Evolutionary conservation across 139 green algal genomes (phyloP), one percentile per base, ranked within the genome.

Genomic region (Diplosphaera chodatii): DNA sequence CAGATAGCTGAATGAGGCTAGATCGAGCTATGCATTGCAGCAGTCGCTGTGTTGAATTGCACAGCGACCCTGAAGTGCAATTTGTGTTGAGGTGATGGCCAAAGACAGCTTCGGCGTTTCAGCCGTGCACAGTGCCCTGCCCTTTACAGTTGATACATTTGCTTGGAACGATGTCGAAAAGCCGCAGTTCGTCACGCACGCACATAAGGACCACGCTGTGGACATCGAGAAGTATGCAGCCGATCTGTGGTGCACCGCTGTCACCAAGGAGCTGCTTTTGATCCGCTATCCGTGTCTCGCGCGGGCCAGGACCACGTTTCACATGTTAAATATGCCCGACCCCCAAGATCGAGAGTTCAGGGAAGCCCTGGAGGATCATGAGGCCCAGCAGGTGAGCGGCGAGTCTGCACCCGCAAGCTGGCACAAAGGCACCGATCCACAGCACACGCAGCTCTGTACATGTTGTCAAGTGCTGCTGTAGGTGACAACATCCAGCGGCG

Each of bases 121-220:
- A 3, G 10, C 16, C 48, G 48, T 59, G 48, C 48, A 59, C 48
- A 10, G 13, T 3, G 48, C 13, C 32, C 34, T 83, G 5, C 78
- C 78, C 0, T 83, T 83, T 30, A 74, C 74, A 22, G 78, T 83
- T 0, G 78, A 83, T 65, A 75, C 66, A 2, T 83, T 75, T 69
- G 73, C n/a, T 2, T 0, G 25, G 15, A 18, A 8, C 21, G 30
- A 28, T n/a, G 28, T 1, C n/a, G 27, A 29, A 13, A 83, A 83
- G 41, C 78, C 73, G 1, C 74, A 79, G 16, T 83, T 83, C 56
- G 67, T 83, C 10, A 77, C 67, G 0, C 78, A 83, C 33, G 69
- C 64, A 0, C 78, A 83, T 64, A 77, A 82, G 67, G 77, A 83
- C 66, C 77, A 83, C 67, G 69, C 62, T 0, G 73, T 59, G 0